These are phyloP conservation scores for Crithidia brevicula DNA, from an alignment of 208 protist species.

Conservation along the genomic window DNA sequence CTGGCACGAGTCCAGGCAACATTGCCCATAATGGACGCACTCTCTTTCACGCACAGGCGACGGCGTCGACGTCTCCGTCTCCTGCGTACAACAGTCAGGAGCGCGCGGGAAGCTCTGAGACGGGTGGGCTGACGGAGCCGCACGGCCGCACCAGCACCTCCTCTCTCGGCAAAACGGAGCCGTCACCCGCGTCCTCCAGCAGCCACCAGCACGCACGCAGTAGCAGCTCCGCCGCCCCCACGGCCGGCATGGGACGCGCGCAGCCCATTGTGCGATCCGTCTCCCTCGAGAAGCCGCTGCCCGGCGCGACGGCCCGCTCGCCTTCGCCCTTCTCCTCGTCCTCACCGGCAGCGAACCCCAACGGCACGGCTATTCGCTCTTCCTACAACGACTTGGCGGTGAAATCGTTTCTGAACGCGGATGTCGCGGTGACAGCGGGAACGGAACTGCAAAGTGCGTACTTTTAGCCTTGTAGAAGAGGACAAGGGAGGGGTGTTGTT, in stretches of 20 bases:
- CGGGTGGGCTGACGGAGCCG: constrained; percentile 30
- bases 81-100: constrained; percentile 27
- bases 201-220: not conserved
- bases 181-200: constrained; percentile 1
- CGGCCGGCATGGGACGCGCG: not conserved
- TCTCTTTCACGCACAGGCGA: not conserved
- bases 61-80: constrained; percentile 16
- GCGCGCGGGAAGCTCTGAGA: constrained; percentile 31
- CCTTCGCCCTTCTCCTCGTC: no score
- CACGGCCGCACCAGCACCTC: constrained; percentile 27
- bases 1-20: not conserved
- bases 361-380: not conserved
- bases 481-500: no score
- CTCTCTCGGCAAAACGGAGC: constrained; percentile 17
- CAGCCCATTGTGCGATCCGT: not conserved
- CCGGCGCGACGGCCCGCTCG: not conserved
- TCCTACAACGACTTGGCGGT: constrained; percentile 24
- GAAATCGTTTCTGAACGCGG: constrained; percentile 51
- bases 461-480: constrained; percentile 54
- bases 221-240: not conserved
- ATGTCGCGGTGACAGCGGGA: constrained; percentile 13
- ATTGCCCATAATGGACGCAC: not conserved
- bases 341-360: no score
- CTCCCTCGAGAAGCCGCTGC: not conserved
- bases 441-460: constrained; percentile 38